Conservation (phyloP, 192 early-diverging fungal genomes). For the Piromyces sp. region DNA sequence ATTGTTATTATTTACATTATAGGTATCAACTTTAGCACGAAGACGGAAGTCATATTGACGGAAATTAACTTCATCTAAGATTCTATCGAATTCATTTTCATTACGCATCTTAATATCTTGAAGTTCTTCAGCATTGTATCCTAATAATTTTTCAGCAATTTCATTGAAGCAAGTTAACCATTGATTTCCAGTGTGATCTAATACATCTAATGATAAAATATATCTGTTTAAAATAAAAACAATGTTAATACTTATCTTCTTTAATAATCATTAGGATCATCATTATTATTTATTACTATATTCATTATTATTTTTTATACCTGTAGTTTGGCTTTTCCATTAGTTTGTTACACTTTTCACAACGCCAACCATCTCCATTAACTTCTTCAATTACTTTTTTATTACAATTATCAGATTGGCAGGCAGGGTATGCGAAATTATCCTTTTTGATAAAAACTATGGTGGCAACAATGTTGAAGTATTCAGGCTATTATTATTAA, state of each 20-base stretch:
- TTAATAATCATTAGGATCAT: too few species aligned
- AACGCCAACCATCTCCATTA: conserved; percentile 54
- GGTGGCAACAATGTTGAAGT: conserved; percentile 49
- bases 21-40: conserved; percentile 65
- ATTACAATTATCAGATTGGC: conserved; percentile 56
- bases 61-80: conserved; percentile 37
- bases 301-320: conserved; percentile 12
- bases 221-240: conserved; percentile 25
- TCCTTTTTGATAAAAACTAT: conserved; percentile 57
- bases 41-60: conserved; percentile 53
- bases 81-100: conserved; percentile 24
- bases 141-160: conserved; percentile 41
- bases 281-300: too few species aligned
- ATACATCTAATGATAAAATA: conserved; percentile 47
- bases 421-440: conserved; percentile 67
- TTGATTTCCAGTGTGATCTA: conserved; percentile 60
- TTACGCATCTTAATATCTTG: conserved; percentile 32
- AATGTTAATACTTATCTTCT: too few species aligned
- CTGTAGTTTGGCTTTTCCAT: conserved; percentile 58
- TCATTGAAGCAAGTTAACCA: conserved; percentile 86
- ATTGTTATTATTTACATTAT: conserved; percentile 39
- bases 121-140: conserved; percentile 52
- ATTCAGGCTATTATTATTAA: conserved; percentile 34
- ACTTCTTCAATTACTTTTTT: conserved; percentile 70
- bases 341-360: conserved; percentile 69